Evolutionary conservation across 345 rosid species (phyloP).

Genomic region (Eutrema yunnanense): DNA sequence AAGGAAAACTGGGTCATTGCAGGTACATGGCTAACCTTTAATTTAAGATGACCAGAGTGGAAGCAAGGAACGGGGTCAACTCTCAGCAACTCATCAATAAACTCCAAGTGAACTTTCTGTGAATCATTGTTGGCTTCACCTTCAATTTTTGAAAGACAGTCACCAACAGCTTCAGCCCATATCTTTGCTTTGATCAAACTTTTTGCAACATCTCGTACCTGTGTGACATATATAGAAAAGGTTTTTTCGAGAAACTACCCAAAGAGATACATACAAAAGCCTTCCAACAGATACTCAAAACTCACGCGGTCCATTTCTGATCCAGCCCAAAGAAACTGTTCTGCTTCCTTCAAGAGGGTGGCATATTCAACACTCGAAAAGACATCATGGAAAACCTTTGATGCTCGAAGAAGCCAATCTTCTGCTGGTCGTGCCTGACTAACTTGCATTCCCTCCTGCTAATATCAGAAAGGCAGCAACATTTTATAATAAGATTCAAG

Average conservation of each 20-base stretch:
- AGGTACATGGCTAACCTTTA: slow-evolving; percentile 56
- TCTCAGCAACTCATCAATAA: slow-evolving; percentile 45
- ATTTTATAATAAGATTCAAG: not conserved
- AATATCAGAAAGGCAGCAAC: not conserved
- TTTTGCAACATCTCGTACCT: slow-evolving; percentile 69
- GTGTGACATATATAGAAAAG: slow-evolving; percentile 8
- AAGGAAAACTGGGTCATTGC: not conserved
- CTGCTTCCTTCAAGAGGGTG: slow-evolving; percentile 66
- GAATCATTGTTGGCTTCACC: slow-evolving; percentile 34
- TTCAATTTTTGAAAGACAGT: slow-evolving; percentile 49
- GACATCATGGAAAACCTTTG: slow-evolving; percentile 37
- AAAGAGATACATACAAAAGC: slow-evolving; percentile 9
- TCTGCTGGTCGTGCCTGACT: slow-evolving; percentile 62
- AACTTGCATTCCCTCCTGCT: slow-evolving; percentile 30
- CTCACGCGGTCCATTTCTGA: slow-evolving; percentile 84
- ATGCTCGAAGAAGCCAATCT: slow-evolving; percentile 57
- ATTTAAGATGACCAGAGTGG: slow-evolving; percentile 51
- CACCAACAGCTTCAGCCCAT: slow-evolving; percentile 70
- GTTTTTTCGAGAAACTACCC: slow-evolving; percentile 1
- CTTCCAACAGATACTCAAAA: slow-evolving; percentile 16
- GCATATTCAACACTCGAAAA: slow-evolving; percentile 49
- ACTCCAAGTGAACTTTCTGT: slow-evolving; percentile 46
- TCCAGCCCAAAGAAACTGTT: slow-evolving; percentile 98
- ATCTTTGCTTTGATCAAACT: slow-evolving; percentile 48
- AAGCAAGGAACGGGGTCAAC: slow-evolving; percentile 57